Conservation (phyloP, 2,329 filamentous ascomycete species). For the Talaromyces sp. region DNA sequence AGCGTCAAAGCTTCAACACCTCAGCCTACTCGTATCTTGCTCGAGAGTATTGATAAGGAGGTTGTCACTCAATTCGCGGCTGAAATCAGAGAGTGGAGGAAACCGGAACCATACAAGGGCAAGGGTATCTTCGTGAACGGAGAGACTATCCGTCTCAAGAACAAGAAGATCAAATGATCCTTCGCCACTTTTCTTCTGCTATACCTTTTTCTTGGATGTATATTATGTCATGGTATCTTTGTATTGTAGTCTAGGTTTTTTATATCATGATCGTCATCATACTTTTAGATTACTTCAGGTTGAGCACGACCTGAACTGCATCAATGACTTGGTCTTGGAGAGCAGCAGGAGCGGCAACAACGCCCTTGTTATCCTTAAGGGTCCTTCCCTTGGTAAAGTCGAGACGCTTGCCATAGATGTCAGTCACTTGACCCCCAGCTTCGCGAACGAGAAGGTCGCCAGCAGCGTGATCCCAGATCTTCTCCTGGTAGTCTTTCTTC, state of each 20-base stretch:
- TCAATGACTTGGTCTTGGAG: conserved; percentile 73
- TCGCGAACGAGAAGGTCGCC: conserved; percentile 92
- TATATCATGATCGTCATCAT: conserved; percentile 21
- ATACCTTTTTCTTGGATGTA: conserved; percentile 21
- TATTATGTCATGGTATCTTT: conserved; percentile 24
- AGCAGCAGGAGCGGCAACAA: conserved; percentile 77
- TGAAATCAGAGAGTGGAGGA: conserved; percentile 79
- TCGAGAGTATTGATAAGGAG: conserved; percentile 85
- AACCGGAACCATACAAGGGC: conserved; percentile 96
- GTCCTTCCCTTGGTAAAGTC: conserved; percentile 87
- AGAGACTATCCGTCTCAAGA: conserved; percentile 96
- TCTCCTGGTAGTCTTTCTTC: conserved; percentile 86
- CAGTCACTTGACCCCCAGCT: conserved; percentile 86
- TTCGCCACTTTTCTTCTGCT: conserved; percentile 13
- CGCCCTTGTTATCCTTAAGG: conserved; percentile 84
- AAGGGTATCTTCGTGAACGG: conserved; percentile 98
- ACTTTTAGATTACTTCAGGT: conserved; percentile 36
- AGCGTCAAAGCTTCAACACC: conserved; percentile 84
- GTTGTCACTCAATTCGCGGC: conserved; percentile 89
- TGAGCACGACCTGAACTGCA: conserved; percentile 76
- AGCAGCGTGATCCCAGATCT: conserved; percentile 99
- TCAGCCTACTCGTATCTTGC: conserved; percentile 82
- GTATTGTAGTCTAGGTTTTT: conserved; percentile 15
- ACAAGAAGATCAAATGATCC: conserved; percentile 87
- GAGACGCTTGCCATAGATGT: conserved; percentile 76